Base-by-base conservation (phyloP, 768 basidiomycete genomes). In the Tricholoma hemisulphureum region DNA sequence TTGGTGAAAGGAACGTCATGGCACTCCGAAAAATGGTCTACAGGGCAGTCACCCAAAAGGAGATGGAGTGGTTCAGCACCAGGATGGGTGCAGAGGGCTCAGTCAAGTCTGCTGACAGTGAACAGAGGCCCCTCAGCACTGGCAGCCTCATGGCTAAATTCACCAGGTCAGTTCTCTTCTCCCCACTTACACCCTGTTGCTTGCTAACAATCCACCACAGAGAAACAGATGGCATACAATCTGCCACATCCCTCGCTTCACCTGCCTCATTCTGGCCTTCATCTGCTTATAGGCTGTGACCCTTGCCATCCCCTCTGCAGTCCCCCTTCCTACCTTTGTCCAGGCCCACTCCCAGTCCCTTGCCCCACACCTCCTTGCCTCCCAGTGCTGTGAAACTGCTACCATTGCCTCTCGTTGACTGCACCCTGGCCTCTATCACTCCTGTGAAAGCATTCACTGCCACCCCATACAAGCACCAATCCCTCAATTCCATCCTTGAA, bases 361-460 rank as follows among this genome's bases (percentile, higher is more conserved):
- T 53, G 86, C 87, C 2, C 76, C 78, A 6, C 91, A 93, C 0
- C 80, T 89, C 46, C 82, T 94, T 56, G 73, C 77, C 3, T 71
- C 66, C 26, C 94, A 98, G 64, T 86, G 90, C 51, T 67, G 75
- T 0, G 80, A 87, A 16, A 83, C 87, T 4, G 84, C 87, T 6
- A 74, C 78, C 20, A 89, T 89, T 0, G 89, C 91, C 90, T 4
- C 80, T 89, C 57, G 79, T 95, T 63, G 89, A 96, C 59, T 87
- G 94, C 24, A 85, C 89, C 2, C 73, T 86, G 14, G 69, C 84
- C 6, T 84, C 88, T 39, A 94, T 98, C 64, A 72, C 89, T 14
- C 96, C 95, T 2, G 93, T 98, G 72, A 97, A 95, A 94, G n/a
- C n/a, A n/a, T n/a, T n/a, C n/a, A n/a, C n/a, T 71, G 93, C 93